These are phyloP conservation scores for Beauveria pseudobassiana DNA, from an alignment of 2,329 filamentous ascomycete species.

Conservation along the genomic window DNA sequence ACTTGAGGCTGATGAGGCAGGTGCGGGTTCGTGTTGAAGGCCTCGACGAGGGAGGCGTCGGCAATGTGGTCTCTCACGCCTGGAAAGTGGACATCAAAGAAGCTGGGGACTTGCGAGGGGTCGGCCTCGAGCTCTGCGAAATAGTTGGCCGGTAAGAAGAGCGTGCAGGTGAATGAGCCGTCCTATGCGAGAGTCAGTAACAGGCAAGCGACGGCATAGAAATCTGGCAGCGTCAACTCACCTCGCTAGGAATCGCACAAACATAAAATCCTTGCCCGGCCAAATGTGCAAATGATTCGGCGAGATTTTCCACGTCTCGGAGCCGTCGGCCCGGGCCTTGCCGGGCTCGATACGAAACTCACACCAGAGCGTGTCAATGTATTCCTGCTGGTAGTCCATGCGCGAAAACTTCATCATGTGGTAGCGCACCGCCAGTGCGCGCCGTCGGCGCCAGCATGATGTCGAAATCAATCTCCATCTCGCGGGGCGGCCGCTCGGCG, in stretches of 20 bases:
- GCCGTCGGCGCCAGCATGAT: conserved; percentile 88
- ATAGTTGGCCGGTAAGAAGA: conserved; percentile 71
- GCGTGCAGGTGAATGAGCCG: conserved; percentile 87
- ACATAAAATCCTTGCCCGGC: conserved; percentile 93
- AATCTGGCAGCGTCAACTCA: conserved; percentile 24
- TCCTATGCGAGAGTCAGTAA: conserved; percentile 43
- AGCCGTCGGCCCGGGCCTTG: conserved; percentile 19
- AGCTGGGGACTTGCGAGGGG: conserved; percentile 53
- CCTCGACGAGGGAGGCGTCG: conserved; percentile 57
- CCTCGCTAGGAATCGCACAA: conserved; percentile 78
- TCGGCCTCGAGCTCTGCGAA: conserved; percentile 61
- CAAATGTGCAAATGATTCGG: conserved; percentile 96
- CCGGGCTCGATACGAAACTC: conserved; percentile 74
- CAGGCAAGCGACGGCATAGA: too few species aligned
- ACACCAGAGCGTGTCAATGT: conserved; percentile 96
- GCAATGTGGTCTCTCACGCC: conserved; percentile 71
- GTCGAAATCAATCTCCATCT: conserved; percentile 83
- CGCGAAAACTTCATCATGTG: conserved; percentile 93
- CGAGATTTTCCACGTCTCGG: conserved; percentile 64
- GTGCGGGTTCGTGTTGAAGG: conserved; percentile 78
- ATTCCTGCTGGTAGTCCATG: conserved; percentile 88
- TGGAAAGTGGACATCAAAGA: conserved; percentile 80
- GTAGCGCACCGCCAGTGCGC: conserved; percentile 83
- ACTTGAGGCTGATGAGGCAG: conserved; percentile 92
- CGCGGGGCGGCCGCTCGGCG: conserved; percentile 43